phyloP scores from a whole-genome alignment of 768 basidiomycete genomes.

The Holtermanniella nyarrowii region DNA sequence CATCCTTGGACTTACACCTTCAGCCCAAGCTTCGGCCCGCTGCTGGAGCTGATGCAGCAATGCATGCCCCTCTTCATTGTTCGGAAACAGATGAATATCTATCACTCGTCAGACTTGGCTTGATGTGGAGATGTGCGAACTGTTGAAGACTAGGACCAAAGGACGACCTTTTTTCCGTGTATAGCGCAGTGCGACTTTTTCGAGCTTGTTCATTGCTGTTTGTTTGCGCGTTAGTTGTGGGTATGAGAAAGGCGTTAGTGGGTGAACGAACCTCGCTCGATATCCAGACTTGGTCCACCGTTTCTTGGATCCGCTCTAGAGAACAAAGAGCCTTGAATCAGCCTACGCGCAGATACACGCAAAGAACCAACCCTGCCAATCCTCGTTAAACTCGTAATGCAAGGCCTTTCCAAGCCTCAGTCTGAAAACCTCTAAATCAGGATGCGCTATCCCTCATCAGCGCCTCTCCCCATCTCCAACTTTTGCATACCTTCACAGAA shows the following conservation, averaged over 20 bases:
- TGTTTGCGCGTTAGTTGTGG: too few species aligned
- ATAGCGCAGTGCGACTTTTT: constrained; percentile 65
- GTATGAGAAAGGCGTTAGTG: neutral
- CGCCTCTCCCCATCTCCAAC: neutral
- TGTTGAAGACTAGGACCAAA: constrained; percentile 71
- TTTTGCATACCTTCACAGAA: constrained; percentile 14
- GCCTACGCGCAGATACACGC: neutral
- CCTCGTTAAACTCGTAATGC: constrained; percentile 66
- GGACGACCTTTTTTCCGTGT: constrained; percentile 54
- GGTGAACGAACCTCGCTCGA: constrained; percentile 53
- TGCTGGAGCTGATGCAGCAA: constrained; percentile 80
- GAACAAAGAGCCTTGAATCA: constrained; percentile 47
- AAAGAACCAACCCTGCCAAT: constrained; percentile 51
- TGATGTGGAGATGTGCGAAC: constrained; percentile 42
- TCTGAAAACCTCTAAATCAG: constrained; percentile 71
- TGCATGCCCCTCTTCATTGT: constrained; percentile 64
- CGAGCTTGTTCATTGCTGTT: constrained; percentile 63
- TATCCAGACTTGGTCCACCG: constrained; percentile 69
- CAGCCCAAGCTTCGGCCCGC: constrained; percentile 74
- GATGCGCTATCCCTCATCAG: constrained; percentile 52
- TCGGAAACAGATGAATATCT: constrained; percentile 44
- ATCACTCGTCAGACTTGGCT: constrained; percentile 1
- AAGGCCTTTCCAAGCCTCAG: constrained; percentile 74
- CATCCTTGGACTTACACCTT: constrained; percentile 49
- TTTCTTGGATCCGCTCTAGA: constrained; percentile 74